phyloP scores from a whole-genome alignment of 2,329 filamentous ascomycete genomes.

The Xylaria sp. region DNA sequence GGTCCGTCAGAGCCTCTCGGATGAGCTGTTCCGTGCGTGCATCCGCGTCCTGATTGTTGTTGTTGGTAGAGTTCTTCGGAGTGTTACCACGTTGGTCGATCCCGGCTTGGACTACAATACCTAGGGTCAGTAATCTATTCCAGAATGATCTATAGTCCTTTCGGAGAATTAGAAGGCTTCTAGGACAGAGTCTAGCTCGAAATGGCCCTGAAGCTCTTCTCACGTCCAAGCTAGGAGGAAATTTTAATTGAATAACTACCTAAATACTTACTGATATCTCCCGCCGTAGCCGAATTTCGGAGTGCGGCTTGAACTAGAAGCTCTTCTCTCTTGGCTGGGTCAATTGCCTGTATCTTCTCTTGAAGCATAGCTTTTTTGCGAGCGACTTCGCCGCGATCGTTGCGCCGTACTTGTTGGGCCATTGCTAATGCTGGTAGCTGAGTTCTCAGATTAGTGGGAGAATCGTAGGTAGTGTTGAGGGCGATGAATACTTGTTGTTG shows the following conservation, averaged over 20 bases:
- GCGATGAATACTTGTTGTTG: background rate
- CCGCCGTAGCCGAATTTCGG: background rate
- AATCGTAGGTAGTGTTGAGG: no score
- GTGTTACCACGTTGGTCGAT: background rate
- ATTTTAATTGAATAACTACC: background rate
- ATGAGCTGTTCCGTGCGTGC: background rate
- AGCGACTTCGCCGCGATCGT: background rate
- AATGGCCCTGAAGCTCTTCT: background rate
- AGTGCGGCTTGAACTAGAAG: background rate
- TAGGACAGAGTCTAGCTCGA: background rate
- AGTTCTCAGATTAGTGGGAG: background rate
- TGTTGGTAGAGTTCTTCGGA: background rate
- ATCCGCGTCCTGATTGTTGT: background rate
- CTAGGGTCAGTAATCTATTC: background rate
- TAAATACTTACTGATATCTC: constrained; percentile 1
- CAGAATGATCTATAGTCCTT: background rate
- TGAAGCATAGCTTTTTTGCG: background rate
- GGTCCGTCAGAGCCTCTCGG: background rate
- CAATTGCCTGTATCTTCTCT: background rate
- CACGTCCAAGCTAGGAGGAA: background rate
- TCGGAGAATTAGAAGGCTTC: no score
- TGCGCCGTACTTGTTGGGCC: background rate
- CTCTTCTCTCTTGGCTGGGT: background rate
- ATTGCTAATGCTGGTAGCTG: background rate
- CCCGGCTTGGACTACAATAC: constrained; percentile 2